A percentile compares a stretch with the other conserved stretches of the same genome.
These are phyloP conservation scores for Dittrichia graveolens DNA, from an alignment of 129 eudicot species.

Conservation along the genomic window DNA sequence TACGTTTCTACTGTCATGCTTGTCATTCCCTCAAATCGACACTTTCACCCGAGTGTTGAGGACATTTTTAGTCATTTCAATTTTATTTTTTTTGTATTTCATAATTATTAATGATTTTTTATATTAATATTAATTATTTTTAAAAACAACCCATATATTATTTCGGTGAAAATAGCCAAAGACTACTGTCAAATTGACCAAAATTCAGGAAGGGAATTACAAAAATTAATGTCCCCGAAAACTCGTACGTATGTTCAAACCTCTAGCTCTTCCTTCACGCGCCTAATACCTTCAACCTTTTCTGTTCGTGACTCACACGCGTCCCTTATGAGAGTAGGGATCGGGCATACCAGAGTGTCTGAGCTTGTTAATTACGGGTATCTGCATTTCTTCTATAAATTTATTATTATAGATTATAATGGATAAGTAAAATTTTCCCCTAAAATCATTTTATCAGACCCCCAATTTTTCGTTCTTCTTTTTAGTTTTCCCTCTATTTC, in stretches of 20 bases:
- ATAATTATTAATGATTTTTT: too few relatives aligned
- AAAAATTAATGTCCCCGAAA: conserved; percentile 6
- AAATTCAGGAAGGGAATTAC: conserved; percentile 2
- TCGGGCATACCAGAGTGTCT: neutral
- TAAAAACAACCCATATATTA: too few relatives aligned
- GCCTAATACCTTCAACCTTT: neutral
- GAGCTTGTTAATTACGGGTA: conserved; percentile 7
- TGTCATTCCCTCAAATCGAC: too few relatives aligned
- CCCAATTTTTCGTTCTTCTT: conserved; percentile 29
- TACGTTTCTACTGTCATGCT: too few relatives aligned
- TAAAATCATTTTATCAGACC: conserved; percentile 32
- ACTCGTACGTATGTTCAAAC: neutral
- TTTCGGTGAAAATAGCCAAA: neutral
- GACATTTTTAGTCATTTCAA: too few relatives aligned
- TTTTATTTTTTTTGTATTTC: too few relatives aligned
- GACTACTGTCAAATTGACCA: neutral
- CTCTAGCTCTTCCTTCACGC: neutral
- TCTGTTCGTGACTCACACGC: conserved; percentile 18
- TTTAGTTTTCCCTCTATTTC: conserved; percentile 46
- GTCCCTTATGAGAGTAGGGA: neutral
- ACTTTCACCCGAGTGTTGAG: too few relatives aligned
- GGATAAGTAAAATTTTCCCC: conserved; percentile 19
- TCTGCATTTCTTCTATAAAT: neutral
- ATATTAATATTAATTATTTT: too few relatives aligned
- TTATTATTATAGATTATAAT: neutral